Percentiles rank a stretch among this genome's conserved stretches.
These are phyloP conservation scores for Leucoagaricus sp. DNA, from an alignment of 1,284 basidiomycete species.

Conservation along the genomic window DNA sequence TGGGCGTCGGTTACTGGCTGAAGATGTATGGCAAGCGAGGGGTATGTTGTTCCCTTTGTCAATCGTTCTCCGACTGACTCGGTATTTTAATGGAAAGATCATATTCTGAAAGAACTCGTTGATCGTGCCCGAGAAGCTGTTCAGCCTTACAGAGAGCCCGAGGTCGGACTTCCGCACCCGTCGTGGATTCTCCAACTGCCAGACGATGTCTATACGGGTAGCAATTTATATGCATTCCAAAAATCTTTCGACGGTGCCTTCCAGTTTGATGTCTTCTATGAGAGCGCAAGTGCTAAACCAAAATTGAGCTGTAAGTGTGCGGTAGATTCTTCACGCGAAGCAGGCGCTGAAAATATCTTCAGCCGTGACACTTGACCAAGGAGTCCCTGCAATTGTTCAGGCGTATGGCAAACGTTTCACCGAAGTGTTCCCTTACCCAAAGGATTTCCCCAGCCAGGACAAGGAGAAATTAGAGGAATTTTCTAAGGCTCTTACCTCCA, in stretches of 20 bases:
- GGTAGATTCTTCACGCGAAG: background rate
- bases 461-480: constrained; percentile 63
- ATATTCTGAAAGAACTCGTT: constrained; percentile 66
- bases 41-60: constrained; percentile 40
- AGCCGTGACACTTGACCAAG: constrained; percentile 65
- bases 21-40: constrained; percentile 84
- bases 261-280: constrained; percentile 85
- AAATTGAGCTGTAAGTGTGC: constrained; percentile 57
- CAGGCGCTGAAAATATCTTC: constrained; percentile 1
- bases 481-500: constrained; percentile 87
- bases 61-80: background rate
- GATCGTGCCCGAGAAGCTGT: constrained; percentile 58
- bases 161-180: constrained; percentile 67
- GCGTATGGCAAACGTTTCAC: constrained; percentile 73
- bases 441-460: constrained; percentile 50
- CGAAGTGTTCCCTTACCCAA: constrained; percentile 64
- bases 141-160: constrained; percentile 54
- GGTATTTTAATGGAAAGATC: constrained; percentile 44
- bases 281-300: constrained; percentile 65
- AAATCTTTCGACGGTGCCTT: constrained; percentile 84
- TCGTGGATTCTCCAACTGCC: constrained; percentile 76
- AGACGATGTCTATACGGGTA: constrained; percentile 69
- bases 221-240: constrained; percentile 86
- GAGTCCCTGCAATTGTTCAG: constrained; percentile 65
- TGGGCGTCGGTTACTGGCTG: constrained; percentile 64